A percentile compares a stretch with the other conserved stretches of the same genome.
These are phyloP conservation scores for Leccinum solheimii DNA, from an alignment of 1,284 basidiomycete genomes.

Conservation along the genomic window DNA sequence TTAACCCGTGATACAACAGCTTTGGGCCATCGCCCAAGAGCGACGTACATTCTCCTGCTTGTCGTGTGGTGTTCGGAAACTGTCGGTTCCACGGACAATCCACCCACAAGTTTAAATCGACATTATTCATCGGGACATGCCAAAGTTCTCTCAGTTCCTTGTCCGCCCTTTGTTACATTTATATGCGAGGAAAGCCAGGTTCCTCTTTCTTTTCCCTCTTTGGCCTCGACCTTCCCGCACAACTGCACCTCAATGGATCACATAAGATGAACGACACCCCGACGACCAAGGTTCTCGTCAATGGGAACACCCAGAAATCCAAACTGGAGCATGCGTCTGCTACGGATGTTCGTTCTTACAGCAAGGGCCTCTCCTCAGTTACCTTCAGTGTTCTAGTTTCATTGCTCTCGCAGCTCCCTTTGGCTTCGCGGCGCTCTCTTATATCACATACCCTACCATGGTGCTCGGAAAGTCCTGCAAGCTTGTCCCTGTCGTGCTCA, in stretches of 20 bases:
- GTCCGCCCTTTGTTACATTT: constrained; percentile 79
- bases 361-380: constrained; percentile 63
- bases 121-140: constrained; percentile 84
- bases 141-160: constrained; percentile 83
- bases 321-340: constrained; percentile 39
- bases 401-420: constrained; percentile 93
- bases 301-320: constrained; percentile 29
- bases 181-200: constrained; percentile 57
- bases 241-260: constrained; percentile 30
- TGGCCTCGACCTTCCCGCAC: constrained; percentile 45
- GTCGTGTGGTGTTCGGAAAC: neutral
- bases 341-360: constrained; percentile 40
- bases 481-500: constrained; percentile 93
- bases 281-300: constrained; percentile 28
- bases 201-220: constrained; percentile 56
- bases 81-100: constrained; percentile 68
- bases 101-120: constrained; percentile 82
- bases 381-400: constrained; percentile 84
- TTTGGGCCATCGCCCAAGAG: constrained; percentile 94
- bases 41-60: constrained; percentile 57
- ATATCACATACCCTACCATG: constrained; percentile 98
- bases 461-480: constrained; percentile 99
- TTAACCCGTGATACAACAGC: constrained; percentile 19
- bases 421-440: constrained; percentile 90
- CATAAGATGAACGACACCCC: constrained; percentile 20